A percentile compares a stretch with the other conserved stretches of the same genome.
These are phyloP conservation scores for Dacryopinax spathularia DNA, from an alignment of 768 basidiomycete species.

Conservation along the genomic window DNA sequence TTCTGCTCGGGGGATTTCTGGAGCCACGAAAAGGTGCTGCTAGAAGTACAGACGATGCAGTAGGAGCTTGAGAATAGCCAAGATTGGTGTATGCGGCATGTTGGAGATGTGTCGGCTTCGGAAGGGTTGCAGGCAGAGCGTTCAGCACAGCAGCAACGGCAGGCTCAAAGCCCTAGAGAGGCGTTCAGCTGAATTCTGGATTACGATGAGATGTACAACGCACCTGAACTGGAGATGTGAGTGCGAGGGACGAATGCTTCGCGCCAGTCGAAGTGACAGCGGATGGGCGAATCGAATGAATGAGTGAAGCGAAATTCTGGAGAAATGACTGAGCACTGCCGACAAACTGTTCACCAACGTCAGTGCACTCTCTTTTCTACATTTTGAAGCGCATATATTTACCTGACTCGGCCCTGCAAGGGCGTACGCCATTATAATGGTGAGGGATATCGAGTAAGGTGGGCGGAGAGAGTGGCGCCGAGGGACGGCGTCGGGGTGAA, in stretches of 20 bases:
- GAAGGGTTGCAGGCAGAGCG: background rate
- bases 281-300: constrained; percentile 1
- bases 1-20: background rate
- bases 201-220: background rate
- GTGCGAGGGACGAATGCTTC: background rate
- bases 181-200: background rate
- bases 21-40: background rate
- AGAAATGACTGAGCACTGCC: background rate
- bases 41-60: constrained; percentile 1
- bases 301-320: background rate
- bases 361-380: background rate
- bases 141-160: background rate
- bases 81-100: background rate
- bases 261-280: background rate
- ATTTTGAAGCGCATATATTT: background rate
- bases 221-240: background rate
- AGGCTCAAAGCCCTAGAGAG: background rate
- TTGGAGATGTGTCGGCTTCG: background rate
- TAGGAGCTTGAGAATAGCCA: background rate
- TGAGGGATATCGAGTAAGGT: background rate
- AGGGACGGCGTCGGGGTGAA: background rate
- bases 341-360: background rate
- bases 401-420: constrained; percentile 2
- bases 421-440: background rate
- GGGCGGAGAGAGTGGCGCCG: background rate